phyloP scores from a whole-genome alignment of 192 early-diverging fungal genomes.

The Powellomyces hirtus region DNA sequence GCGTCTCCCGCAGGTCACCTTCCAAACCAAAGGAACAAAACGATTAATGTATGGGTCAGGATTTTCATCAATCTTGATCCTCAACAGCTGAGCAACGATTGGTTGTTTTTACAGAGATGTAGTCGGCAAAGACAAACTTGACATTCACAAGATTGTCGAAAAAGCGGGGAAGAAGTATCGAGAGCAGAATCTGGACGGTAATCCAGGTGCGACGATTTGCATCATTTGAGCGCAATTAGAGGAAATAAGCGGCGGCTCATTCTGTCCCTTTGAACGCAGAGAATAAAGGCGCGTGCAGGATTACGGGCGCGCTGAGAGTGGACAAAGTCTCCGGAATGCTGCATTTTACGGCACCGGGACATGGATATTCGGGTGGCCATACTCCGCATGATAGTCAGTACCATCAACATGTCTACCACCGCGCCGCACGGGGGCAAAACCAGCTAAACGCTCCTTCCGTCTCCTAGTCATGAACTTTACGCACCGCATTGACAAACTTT shows the following conservation, averaged over 20 bases:
- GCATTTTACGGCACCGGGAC: conserved; percentile 86
- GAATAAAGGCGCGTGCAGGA: conserved; percentile 64
- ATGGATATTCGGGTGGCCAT: conserved; percentile 78
- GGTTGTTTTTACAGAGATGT: not conserved
- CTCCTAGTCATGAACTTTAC: conserved; percentile 85
- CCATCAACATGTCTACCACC: not conserved
- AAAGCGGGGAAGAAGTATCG: not conserved
- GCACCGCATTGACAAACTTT: conserved; percentile 87
- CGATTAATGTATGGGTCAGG: not conserved
- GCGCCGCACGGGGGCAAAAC: not conserved
- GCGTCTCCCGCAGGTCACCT: not conserved
- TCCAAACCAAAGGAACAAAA: not conserved
- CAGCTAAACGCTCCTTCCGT: not conserved
- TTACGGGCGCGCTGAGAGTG: conserved; percentile 69
- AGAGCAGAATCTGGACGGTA: not conserved
- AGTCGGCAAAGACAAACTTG: conserved; percentile 3
- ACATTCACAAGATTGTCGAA: conserved; percentile 23
- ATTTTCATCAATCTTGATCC: not conserved
- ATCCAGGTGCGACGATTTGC: not conserved
- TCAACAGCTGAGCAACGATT: not conserved
- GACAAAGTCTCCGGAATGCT: conserved; percentile 86
- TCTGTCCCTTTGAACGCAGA: conserved; percentile 10
- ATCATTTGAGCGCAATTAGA: no score
- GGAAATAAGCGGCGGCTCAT: not conserved
- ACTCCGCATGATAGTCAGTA: conserved; percentile 60